Evolutionary conservation across 441 rosid genomes (phyloP).

Genomic region (Pelargonium fulgidum): DNA sequence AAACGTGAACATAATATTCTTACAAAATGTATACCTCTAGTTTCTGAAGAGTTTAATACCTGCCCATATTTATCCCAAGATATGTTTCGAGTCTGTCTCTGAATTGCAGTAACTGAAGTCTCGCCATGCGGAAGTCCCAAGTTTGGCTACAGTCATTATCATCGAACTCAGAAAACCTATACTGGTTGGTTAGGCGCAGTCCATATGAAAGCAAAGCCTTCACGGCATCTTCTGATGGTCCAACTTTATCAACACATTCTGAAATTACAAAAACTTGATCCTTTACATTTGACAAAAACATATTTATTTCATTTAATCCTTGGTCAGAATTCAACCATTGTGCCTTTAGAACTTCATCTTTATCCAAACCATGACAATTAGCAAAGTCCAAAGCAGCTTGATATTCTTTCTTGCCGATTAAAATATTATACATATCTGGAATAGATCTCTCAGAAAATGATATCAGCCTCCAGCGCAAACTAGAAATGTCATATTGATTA

Average conservation of each 20-base stretch:
- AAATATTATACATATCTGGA: constrained; percentile 68
- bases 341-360: constrained; percentile 72
- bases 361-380: constrained; percentile 64
- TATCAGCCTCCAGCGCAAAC: constrained; percentile 57
- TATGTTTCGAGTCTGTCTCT: constrained; percentile 84
- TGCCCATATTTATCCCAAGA: constrained; percentile 98
- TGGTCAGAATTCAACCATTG: constrained; percentile 74
- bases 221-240: constrained; percentile 71
- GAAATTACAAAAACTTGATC: constrained; percentile 70
- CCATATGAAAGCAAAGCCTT: constrained; percentile 75
- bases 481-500: constrained; percentile 35
- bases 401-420: constrained; percentile 55
- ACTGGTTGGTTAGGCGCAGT: constrained; percentile 48
- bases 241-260: constrained; percentile 72
- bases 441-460: constrained; percentile 75
- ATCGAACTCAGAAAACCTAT: constrained; percentile 45
- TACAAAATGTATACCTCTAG: constrained; percentile 6
- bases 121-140: constrained; percentile 73
- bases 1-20: background rate
- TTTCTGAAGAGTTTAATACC: constrained; percentile 41
- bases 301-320: constrained; percentile 52
- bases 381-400: constrained; percentile 79
- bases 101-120: constrained; percentile 82
- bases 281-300: constrained; percentile 54
- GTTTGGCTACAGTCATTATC: constrained; percentile 43